Percentiles rank a stretch among this genome's conserved stretches.
Conservation (phyloP, 352 stramenopile species). For the Phytophthora ohioensis region DNA sequence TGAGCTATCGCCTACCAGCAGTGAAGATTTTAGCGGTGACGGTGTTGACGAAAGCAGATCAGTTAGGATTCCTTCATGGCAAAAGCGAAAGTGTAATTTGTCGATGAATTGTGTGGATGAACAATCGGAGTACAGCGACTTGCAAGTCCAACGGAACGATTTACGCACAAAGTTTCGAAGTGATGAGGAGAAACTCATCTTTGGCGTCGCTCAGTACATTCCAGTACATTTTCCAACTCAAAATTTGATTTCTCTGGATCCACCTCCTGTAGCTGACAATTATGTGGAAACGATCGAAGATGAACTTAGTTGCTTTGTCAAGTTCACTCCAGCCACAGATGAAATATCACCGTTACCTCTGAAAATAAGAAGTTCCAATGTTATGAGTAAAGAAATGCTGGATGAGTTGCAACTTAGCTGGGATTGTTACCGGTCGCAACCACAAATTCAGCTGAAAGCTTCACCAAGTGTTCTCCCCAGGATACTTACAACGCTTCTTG, state of each 20-base stretch:
- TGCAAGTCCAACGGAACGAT: conserved; percentile 27
- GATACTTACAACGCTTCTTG: conserved; percentile 23
- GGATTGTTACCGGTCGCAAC: conserved; percentile 41
- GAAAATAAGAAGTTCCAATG: conserved; percentile 23
- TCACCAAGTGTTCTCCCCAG: conserved; percentile 1
- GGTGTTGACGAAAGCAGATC: conserved; percentile 37
- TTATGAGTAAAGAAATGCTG: conserved; percentile 48
- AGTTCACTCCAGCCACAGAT: neutral
- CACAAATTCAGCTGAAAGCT: conserved; percentile 11
- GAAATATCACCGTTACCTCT: conserved; percentile 36
- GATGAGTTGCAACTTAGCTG: conserved; percentile 55
- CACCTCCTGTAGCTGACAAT: conserved; percentile 22
- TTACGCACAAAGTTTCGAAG: conserved; percentile 34
- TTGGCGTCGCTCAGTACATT: conserved; percentile 14
- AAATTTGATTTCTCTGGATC: conserved; percentile 7
- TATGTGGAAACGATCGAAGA: conserved; percentile 34
- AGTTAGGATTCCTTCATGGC: conserved; percentile 47
- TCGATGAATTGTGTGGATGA: conserved; percentile 14
- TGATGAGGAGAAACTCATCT: conserved; percentile 22
- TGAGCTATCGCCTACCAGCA: conserved; percentile 48
- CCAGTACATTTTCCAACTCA: neutral
- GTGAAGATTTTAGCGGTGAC: conserved; percentile 46
- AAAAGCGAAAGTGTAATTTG: neutral
- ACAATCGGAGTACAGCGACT: conserved; percentile 27
- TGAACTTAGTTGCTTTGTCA: conserved; percentile 11